Evolutionary conservation across 495 filamentous ascomycete genomes (phyloP).

Genomic region (Xylaria acuta): DNA sequence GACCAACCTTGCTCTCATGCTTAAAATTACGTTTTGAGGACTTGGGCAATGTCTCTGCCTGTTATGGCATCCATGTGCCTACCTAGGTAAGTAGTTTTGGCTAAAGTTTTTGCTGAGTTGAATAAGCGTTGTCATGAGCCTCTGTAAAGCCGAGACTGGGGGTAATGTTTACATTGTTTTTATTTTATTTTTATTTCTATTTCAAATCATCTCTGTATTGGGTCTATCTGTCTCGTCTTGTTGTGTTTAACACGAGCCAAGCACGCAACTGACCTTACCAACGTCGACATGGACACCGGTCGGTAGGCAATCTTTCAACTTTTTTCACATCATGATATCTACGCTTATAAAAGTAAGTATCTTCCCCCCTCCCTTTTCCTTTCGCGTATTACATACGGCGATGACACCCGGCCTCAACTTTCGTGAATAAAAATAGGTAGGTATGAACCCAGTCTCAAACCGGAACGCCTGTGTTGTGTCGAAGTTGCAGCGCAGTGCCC

Average conservation of each 20-base stretch:
- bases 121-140: not conserved
- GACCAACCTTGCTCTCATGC: not conserved
- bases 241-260: not conserved
- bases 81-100: too few species aligned
- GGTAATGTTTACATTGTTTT: not conserved
- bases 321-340: not conserved
- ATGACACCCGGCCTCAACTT: not conserved
- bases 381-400: not conserved
- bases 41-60: not conserved
- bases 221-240: slow-evolving; percentile 7
- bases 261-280: not conserved
- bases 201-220: not conserved
- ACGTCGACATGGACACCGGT: too few species aligned
- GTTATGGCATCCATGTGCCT: too few species aligned
- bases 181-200: too few species aligned
- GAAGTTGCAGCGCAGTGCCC: not conserved
- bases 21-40: not conserved
- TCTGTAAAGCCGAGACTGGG: not conserved
- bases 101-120: not conserved
- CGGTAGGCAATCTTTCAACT: not conserved
- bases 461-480: slow-evolving; percentile 4
- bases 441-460: not conserved
- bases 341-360: not conserved
- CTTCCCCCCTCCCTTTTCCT: not conserved
- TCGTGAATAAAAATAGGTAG: not conserved